Conservation (phyloP, 176 grass and related monocot species). For the Avena sativa region DNA sequence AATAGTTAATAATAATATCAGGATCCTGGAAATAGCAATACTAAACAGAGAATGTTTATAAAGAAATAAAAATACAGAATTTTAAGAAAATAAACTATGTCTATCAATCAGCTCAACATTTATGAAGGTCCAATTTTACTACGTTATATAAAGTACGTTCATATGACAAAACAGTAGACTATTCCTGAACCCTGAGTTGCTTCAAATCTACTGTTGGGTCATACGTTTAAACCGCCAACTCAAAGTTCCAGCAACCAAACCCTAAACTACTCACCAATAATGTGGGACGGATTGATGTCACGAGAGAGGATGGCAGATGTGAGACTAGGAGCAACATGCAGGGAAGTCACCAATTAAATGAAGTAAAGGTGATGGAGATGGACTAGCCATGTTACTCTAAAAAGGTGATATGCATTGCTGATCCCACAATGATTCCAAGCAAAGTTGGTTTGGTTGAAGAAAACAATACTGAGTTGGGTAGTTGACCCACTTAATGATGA, state of each 20-base stretch:
- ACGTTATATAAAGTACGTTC: not conserved
- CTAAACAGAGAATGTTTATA: too few relatives aligned
- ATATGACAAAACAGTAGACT: not conserved
- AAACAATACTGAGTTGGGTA: not conserved
- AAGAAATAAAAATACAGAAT: not conserved
- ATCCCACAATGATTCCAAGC: not conserved
- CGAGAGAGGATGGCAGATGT: not conserved
- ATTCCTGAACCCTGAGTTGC: not conserved
- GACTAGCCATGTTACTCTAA: not conserved
- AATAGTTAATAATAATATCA: not conserved
- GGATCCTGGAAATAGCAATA: not conserved
- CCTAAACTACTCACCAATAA: not conserved
- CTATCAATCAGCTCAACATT: not conserved
- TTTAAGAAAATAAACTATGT: not conserved
- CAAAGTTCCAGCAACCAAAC: not conserved
- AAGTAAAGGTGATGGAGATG: not conserved
- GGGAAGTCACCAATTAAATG: not conserved
- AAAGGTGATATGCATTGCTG: not conserved
- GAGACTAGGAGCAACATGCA: not conserved
- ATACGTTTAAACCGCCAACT: not conserved
- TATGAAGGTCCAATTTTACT: not conserved
- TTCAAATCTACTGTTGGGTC: conserved; percentile 1
- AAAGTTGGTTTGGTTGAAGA: conserved; percentile 14
- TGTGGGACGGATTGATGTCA: not conserved
- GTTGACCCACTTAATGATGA: conserved; percentile 24